Percentiles rank a stretch among this genome's conserved stretches.
These are phyloP conservation scores for Ogataea trehalophila DNA, from an alignment of 805 yeast genomes.

Conservation along the genomic window DNA sequence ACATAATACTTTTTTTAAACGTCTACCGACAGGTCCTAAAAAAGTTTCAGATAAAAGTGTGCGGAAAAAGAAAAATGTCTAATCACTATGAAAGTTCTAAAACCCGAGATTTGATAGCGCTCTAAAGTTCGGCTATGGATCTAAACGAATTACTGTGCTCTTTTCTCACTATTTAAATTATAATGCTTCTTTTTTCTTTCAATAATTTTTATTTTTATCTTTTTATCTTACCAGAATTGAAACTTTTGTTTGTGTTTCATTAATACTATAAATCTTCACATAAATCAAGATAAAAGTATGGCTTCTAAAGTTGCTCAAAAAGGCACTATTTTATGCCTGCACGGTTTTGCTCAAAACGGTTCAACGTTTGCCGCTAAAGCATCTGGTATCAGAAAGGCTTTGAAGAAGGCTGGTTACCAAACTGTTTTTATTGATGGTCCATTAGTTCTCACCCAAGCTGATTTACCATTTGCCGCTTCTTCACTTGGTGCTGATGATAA, in stretches of 20 bases:
- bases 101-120: background rate
- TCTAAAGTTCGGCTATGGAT: background rate
- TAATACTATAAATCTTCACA: background rate
- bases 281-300: slow-evolving; percentile 13
- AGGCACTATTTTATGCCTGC: slow-evolving; percentile 72
- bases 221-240: background rate
- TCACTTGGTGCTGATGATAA: slow-evolving; percentile 41
- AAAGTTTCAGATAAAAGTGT: background rate
- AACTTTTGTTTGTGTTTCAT: background rate
- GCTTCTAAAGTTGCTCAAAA: slow-evolving; percentile 20
- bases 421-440: slow-evolving; percentile 82
- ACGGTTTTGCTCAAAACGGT: slow-evolving; percentile 87
- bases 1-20: background rate
- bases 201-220: background rate
- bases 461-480: slow-evolving; percentile 62
- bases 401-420: slow-evolving; percentile 60
- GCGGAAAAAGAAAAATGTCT: no score
- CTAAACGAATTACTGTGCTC: background rate
- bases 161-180: background rate
- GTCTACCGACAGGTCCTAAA: background rate
- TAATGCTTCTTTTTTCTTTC: background rate
- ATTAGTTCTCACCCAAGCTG: slow-evolving; percentile 54
- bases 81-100: background rate
- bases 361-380: slow-evolving; percentile 82
- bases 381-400: slow-evolving; percentile 77